Evolutionary conservation across 2,329 filamentous ascomycete genomes (phyloP).

Genomic region (Metarhizium guizhouense): DNA sequence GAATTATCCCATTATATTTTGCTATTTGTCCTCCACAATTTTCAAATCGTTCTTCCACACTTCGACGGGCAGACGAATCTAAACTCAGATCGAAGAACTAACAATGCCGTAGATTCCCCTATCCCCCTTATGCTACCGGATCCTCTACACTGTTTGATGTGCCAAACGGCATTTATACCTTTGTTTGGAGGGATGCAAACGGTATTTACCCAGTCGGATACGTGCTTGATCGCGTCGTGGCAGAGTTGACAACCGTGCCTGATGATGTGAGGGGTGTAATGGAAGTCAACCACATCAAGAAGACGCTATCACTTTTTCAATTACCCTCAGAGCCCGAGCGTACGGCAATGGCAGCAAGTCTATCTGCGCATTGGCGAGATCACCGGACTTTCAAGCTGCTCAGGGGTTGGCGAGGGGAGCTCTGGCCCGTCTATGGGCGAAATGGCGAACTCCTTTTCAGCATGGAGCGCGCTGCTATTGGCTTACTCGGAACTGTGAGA

Average conservation of each 20-base stretch:
- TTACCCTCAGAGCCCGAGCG: constrained; percentile 52
- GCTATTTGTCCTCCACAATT: no score
- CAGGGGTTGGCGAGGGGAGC: constrained; percentile 69
- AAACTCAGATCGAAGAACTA: background rate
- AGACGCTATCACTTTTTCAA: constrained; percentile 55
- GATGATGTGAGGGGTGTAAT: constrained; percentile 47
- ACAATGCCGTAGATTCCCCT: constrained; percentile 57
- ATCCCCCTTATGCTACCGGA: constrained; percentile 55
- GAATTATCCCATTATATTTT: background rate
- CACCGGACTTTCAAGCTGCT: constrained; percentile 66
- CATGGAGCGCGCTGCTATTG: constrained; percentile 67
- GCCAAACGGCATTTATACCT: constrained; percentile 56
- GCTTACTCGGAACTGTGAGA: constrained; percentile 65
- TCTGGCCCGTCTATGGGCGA: constrained; percentile 67
- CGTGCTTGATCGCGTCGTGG: constrained; percentile 41
- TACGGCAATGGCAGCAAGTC: constrained; percentile 43
- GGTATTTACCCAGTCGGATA: constrained; percentile 58
- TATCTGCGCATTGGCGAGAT: constrained; percentile 60
- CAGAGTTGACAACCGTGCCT: constrained; percentile 39
- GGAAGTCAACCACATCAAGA: constrained; percentile 46
- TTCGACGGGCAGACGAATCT: no score
- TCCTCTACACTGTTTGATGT: constrained; percentile 47
- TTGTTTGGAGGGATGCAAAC: constrained; percentile 52
- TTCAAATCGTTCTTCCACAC: no score
- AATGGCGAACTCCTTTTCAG: constrained; percentile 57